These are phyloP conservation scores for Linnemannia zychae DNA, from an alignment of 192 early-diverging fungal genomes.

Conservation along the genomic window DNA sequence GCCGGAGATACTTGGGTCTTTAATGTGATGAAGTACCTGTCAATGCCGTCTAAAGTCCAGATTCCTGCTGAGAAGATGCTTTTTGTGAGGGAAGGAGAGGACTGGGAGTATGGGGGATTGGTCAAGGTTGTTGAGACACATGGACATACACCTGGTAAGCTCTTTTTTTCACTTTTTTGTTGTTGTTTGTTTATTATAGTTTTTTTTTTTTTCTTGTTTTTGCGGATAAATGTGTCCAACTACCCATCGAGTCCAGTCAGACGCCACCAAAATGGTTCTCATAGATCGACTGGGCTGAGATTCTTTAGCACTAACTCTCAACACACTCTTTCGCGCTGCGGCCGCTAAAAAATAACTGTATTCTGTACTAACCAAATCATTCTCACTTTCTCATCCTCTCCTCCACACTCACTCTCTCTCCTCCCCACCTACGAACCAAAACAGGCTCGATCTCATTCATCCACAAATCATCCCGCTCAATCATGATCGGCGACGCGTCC, in stretches of 20 bases:
- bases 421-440: neutral
- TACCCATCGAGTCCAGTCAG: neutral
- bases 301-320: too few relatives aligned
- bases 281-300: too few relatives aligned
- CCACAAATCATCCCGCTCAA: constrained; percentile 25
- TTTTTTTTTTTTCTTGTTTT: neutral
- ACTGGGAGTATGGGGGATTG: constrained; percentile 21
- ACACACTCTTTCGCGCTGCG: too few relatives aligned
- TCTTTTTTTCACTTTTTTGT: neutral
- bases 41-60: neutral
- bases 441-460: constrained; percentile 48
- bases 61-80: constrained; percentile 28
- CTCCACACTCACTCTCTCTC: neutral
- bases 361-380: too few relatives aligned
- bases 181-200: neutral
- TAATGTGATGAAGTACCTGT: constrained; percentile 25
- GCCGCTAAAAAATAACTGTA: too few relatives aligned
- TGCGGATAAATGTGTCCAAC: neutral
- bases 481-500: constrained; percentile 39
- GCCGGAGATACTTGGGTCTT: constrained; percentile 28
- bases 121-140: constrained; percentile 32
- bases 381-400: neutral
- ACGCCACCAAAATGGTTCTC: neutral
- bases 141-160: constrained; percentile 43
- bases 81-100: constrained; percentile 15